Evolutionary conservation across 352 stramenopile genomes (phyloP).

Genomic region (Phytopythium cucurbitacearum): DNA sequence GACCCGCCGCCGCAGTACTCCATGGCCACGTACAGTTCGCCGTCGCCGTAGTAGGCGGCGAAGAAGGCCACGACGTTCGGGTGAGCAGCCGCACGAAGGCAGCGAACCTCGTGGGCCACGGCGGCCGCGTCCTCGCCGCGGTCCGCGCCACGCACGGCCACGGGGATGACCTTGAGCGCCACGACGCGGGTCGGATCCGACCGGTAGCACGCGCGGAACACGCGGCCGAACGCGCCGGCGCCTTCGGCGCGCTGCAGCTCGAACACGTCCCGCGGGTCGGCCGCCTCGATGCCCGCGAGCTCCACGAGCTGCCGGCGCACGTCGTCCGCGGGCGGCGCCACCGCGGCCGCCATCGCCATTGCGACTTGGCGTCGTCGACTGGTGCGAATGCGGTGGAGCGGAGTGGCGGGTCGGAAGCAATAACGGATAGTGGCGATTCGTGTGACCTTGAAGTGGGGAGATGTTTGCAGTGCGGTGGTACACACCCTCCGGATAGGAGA

Average conservation of each 20-base stretch:
- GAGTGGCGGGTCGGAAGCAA: no score
- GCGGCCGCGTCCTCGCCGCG: constrained; percentile 64
- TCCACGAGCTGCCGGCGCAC: constrained; percentile 27
- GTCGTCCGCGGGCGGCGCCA: constrained; percentile 11
- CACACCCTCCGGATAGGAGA: no score
- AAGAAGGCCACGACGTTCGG: constrained; percentile 76
- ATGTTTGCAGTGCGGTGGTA: no score
- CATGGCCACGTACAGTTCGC: constrained; percentile 87
- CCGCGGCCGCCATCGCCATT: constrained; percentile 48
- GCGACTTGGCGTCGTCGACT: constrained; percentile 54
- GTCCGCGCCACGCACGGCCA: constrained; percentile 61
- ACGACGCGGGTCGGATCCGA: constrained; percentile 29
- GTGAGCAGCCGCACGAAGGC: constrained; percentile 69
- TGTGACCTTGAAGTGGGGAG: no score
- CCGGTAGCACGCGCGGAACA: constrained; percentile 62
- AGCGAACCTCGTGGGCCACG: constrained; percentile 67
- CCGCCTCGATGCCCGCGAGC: constrained; percentile 44
- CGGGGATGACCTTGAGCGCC: constrained; percentile 73
- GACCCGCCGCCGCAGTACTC: constrained; percentile 86
- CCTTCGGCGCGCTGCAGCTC: constrained; percentile 74
- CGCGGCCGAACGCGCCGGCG: constrained; percentile 57
- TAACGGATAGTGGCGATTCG: no score
- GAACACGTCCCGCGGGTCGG: constrained; percentile 63
- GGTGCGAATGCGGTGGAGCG: neutral
- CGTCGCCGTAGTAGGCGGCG: constrained; percentile 78